Evolutionary conservation across 2,329 filamentous ascomycete species (phyloP).

Genomic region (Trichoderma lentiforme): DNA sequence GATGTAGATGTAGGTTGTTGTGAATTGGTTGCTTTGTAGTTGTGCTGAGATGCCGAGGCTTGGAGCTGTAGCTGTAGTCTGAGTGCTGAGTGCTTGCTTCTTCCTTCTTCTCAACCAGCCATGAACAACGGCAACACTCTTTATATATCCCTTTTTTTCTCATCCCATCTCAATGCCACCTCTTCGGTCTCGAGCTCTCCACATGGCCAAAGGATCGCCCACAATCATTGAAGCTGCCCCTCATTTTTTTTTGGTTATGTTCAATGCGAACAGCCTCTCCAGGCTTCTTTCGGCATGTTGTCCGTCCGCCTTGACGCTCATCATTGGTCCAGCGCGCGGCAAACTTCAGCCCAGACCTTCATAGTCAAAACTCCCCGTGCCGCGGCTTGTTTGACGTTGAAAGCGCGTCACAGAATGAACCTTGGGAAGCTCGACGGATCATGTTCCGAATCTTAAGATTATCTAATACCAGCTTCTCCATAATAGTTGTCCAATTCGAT

Average conservation of each 20-base stretch:
- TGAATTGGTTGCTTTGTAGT: neutral
- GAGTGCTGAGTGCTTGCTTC: neutral
- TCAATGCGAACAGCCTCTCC: neutral
- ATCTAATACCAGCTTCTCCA: neutral
- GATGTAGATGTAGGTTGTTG: neutral
- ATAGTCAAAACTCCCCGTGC: neutral
- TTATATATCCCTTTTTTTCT: neutral
- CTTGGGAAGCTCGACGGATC: neutral
- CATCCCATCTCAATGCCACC: neutral
- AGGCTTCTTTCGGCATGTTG: neutral
- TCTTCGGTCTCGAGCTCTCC: neutral
- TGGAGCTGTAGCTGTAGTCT: neutral
- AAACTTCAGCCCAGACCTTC: neutral
- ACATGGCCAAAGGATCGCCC: neutral
- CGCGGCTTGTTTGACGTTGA: neutral
- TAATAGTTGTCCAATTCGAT: neutral
- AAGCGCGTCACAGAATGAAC: neutral
- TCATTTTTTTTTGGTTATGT: neutral
- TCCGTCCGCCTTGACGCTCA: neutral
- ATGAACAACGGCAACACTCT: neutral
- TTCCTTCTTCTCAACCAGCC: neutral
- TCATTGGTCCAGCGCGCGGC: neutral
- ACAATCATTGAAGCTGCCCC: neutral
- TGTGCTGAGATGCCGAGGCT: neutral
- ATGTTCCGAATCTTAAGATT: neutral